Base-by-base conservation (phyloP, 2,329 filamentous ascomycete genomes). In the Teratosphaeria zuluensis region DNA sequence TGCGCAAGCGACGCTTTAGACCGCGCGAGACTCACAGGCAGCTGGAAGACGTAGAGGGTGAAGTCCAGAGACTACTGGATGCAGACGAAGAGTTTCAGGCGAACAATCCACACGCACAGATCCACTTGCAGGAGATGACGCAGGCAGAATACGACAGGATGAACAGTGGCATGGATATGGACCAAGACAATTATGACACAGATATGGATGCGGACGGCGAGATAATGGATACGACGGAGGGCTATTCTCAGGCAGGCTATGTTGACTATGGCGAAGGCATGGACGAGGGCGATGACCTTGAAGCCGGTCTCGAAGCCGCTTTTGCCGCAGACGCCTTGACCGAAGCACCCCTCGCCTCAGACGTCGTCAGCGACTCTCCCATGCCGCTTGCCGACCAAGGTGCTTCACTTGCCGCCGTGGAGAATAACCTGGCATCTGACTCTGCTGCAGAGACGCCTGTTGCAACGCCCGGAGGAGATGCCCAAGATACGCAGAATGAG, bases 1-100 rank as follows among this genome's bases (percentile, higher is more conserved):
- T 88, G 51, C 81, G 89, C 51, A 90, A 90, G 71, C 84, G 89
- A 31, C 83, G 91, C 33, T 95, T 95, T 74, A 84, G 90, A 59
- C 91, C 92, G 69, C 85, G 90, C 2, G 83, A 92, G 56, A 90
- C 86, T 61, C 86, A 91, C 59, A 86, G 90, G 60, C 89, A 92
- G 63, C 92, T 94, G 62, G 87, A 92, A 70, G 87, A 90, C 65
- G 90, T 92, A 55, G 90, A 95, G 69, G 84, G 85, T 58, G 84
- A 89, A 65, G 89, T 95, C 35, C 84, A 90, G 63, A 81, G 86
- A 52, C 76, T 95, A 35, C 78, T 95, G 3, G 80, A 81, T 52
- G 84, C 85, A 48, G 91, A 96, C 66, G 79, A 81, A 56, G 65
- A 68, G 42, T 72, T 67, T 33, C 65, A 80, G 46, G 82, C 85